A percentile compares a stretch with the other conserved stretches of the same genome.
phyloP scores from a whole-genome alignment of 2,329 filamentous ascomycete genomes.

The Davidsoniella eucalypti region DNA sequence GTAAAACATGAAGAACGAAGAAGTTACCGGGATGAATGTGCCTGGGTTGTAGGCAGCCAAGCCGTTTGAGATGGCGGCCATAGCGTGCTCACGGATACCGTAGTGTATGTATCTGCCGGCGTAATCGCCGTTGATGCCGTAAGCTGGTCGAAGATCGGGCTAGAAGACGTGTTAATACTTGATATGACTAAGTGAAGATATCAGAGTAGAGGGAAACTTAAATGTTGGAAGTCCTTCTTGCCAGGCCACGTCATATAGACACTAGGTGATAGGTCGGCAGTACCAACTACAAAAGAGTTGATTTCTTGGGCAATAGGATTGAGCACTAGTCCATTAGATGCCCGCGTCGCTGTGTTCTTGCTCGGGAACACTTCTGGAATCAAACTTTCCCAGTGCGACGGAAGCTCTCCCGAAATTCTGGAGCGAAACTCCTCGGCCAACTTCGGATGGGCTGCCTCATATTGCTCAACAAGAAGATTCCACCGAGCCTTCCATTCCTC shows the following conservation, averaged over 20 bases:
- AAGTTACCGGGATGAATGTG: constrained; percentile 40
- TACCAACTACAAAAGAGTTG: constrained; percentile 35
- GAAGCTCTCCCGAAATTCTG: constrained; percentile 30
- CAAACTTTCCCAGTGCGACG: constrained; percentile 30
- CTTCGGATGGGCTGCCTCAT: constrained; percentile 30
- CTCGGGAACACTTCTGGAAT: constrained; percentile 30
- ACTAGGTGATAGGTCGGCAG: constrained; percentile 34
- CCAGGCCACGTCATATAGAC: constrained; percentile 39
- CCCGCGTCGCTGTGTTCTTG: constrained; percentile 31
- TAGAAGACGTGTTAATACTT: too few relatives aligned
- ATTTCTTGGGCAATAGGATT: constrained; percentile 34
- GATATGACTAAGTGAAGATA: too few relatives aligned
- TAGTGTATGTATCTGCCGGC: constrained; percentile 41
- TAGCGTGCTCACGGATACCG: constrained; percentile 45
- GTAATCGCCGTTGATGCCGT: constrained; percentile 30
- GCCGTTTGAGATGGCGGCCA: constrained; percentile 41
- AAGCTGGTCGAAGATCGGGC: constrained; percentile 16
- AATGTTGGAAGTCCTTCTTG: constrained; percentile 32
- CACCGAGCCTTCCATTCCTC: constrained; percentile 31
- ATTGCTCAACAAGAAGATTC: constrained; percentile 26
- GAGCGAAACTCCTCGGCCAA: constrained; percentile 31
- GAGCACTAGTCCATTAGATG: constrained; percentile 29
- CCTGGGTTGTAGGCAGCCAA: constrained; percentile 39
- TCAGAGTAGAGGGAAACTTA: too few relatives aligned
- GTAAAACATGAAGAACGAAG: constrained; percentile 49